Conservation (phyloP, 139 green algal genomes). For the Tetraselmis striata region DNA sequence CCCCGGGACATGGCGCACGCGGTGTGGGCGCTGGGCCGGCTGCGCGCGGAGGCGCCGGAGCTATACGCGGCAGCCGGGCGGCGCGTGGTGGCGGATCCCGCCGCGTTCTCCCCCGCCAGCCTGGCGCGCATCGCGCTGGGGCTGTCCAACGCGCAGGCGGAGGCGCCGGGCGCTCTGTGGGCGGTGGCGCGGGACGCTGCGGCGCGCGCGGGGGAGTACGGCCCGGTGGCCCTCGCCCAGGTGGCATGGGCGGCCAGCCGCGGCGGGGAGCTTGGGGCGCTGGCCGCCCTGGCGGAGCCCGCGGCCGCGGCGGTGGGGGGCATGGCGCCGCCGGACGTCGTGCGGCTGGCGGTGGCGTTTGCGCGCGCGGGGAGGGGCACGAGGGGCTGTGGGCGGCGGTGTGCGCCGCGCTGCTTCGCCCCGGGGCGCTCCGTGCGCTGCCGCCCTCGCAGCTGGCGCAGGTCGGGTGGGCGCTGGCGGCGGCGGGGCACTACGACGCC, state of each 20-base stretch:
- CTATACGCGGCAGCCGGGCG: neutral
- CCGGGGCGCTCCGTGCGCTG: neutral
- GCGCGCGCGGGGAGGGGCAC: neutral
- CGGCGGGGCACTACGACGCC: neutral
- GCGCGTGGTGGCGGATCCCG: neutral
- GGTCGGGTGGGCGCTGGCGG: neutral
- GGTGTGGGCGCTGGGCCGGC: neutral
- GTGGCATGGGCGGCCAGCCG: neutral
- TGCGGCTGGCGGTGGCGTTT: neutral
- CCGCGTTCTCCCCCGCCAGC: neutral
- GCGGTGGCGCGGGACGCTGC: neutral
- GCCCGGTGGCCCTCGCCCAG: neutral
- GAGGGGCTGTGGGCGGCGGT: neutral
- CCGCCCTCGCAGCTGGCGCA: neutral
- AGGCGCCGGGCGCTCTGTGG: neutral
- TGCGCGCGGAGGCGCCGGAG: neutral
- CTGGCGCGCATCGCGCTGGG: neutral
- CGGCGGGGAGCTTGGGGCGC: neutral
- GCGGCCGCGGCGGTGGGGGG: neutral
- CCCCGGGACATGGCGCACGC: neutral
- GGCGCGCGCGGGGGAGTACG: neutral
- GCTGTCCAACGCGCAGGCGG: neutral
- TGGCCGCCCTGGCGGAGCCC: neutral
- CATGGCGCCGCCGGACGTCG: neutral
- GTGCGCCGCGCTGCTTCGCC: neutral